phyloP scores from a whole-genome alignment of 1,284 basidiomycete genomes.

The Trametes versicolor region DNA sequence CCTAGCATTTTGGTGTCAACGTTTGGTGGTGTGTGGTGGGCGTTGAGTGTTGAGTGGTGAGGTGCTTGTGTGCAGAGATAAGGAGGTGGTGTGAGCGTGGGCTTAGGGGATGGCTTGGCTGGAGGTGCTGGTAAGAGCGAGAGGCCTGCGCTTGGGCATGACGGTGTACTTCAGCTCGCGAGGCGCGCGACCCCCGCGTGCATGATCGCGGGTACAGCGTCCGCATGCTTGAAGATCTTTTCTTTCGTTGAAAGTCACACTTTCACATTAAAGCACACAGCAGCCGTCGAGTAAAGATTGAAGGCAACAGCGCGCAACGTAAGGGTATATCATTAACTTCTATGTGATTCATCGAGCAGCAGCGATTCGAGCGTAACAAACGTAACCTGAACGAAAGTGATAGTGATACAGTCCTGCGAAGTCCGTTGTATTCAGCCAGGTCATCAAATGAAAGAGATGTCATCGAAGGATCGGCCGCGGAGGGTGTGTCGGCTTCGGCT shows the following conservation, averaged over 20 bases:
- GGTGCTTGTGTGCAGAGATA: neutral
- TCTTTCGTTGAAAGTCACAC: neutral
- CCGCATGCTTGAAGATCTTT: neutral
- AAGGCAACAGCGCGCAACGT: neutral
- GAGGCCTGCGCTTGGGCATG: slow-evolving; percentile 16
- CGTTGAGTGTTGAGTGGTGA: neutral
- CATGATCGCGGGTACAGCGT: slow-evolving; percentile 5
- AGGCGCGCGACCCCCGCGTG: slow-evolving; percentile 17
- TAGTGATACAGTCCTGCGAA: slow-evolving; percentile 11
- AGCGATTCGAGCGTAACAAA: slow-evolving; percentile 9
- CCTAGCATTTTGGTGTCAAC: slow-evolving; percentile 27
- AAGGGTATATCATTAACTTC: slow-evolving; percentile 19
- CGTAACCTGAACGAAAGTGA: slow-evolving; percentile 17
- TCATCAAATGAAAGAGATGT: neutral
- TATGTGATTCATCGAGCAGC: slow-evolving; percentile 7
- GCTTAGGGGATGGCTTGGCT: slow-evolving; percentile 1
- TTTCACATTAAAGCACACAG: neutral
- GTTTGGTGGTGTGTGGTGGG: neutral
- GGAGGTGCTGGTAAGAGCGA: slow-evolving; percentile 13
- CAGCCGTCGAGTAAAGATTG: neutral
- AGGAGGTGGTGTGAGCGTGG: neutral
- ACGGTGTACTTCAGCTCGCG: slow-evolving; percentile 17
- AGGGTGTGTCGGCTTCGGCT: slow-evolving; percentile 28
- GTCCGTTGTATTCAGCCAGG: neutral
- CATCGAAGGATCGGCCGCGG: slow-evolving; percentile 33